These are phyloP conservation scores for Selaginella tamariscina DNA, from an alignment of 75 land plant genomes.

Conservation along the genomic window DNA sequence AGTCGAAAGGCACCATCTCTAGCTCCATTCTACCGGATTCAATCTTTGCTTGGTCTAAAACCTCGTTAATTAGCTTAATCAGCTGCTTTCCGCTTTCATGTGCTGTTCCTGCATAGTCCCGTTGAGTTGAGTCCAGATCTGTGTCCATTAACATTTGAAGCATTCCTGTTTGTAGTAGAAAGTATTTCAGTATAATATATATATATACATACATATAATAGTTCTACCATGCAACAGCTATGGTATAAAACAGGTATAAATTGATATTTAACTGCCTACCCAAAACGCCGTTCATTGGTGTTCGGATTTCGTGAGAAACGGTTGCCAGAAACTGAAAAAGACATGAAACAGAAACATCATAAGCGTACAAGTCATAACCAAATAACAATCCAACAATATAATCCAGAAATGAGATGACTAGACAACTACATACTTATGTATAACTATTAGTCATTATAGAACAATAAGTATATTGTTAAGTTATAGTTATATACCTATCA, in stretches of 20 bases:
- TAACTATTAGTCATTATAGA: no score
- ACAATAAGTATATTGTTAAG: no score
- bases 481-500: no score
- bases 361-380: neutral
- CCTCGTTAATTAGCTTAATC: constrained; percentile 74
- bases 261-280: constrained; percentile 36
- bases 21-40: constrained; percentile 82
- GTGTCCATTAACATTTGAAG: constrained; percentile 76
- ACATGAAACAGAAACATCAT: constrained; percentile 2
- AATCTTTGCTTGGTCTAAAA: constrained; percentile 84
- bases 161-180: constrained; percentile 46
- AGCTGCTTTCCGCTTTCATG: constrained; percentile 70
- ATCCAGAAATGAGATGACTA: no score
- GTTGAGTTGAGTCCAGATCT: constrained; percentile 51
- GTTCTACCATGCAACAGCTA: no score
- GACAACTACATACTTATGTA: no score
- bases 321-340: constrained; percentile 99
- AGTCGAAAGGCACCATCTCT: constrained; percentile 56
- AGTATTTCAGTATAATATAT: neutral
- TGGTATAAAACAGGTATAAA: no score
- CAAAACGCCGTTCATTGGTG: constrained; percentile 95
- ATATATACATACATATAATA: no score
- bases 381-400: neutral
- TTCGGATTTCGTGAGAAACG: constrained; percentile 91
- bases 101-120: constrained; percentile 77